Evolutionary conservation across 352 stramenopile species (phyloP), one percentile per base, ranked within the genome.

Genomic region (Phytophthora hybrid): DNA sequence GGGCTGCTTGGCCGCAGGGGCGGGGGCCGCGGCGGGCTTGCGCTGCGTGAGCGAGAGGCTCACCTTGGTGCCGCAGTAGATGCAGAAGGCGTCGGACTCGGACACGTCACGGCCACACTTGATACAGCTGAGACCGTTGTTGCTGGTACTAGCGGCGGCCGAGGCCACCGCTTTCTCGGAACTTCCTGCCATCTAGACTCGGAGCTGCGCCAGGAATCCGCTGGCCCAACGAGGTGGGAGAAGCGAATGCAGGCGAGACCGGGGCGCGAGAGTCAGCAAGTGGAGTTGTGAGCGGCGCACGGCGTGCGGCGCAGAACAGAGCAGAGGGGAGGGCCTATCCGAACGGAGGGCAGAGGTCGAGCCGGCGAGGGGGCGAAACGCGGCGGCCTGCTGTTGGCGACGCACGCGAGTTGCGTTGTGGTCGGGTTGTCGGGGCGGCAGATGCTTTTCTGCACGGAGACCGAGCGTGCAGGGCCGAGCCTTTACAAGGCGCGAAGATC

Each of bases 41-140:
- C 85, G 82, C 74, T 91, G 81, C 6, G 82, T 80, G 29, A 91
- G 61, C 71, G 85, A 88, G 57, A 89, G 71, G 59, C 81, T 89
- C 66, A 95, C 88, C 59, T 95, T 95, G 61, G 88, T 96, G 69
- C 89, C 89, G 64, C 89, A 96, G 78, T 92, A 96, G 77, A 96
- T 96, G 75, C 89, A 96, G 77, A 96, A 94, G 49, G 88, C 79
- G 79, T 96, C 89, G 29, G 83, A 60, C 60, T 89, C 77, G 52
- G 88, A 82, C 68, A 96, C 87, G 51, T 92, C 83, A 59, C 85
- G 84, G 60, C 81, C 80, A 64, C 89, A 96, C 65, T 94, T 94
- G 74, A 93, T 82, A 69, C 89, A 96, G 57, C 47, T 81, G 59
- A 92, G 79, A 9, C 71, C 74, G 55, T 78, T 81, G 79, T 90